Conservation (phyloP, 805 yeast species). For the Candida coquimbonensis region DNA sequence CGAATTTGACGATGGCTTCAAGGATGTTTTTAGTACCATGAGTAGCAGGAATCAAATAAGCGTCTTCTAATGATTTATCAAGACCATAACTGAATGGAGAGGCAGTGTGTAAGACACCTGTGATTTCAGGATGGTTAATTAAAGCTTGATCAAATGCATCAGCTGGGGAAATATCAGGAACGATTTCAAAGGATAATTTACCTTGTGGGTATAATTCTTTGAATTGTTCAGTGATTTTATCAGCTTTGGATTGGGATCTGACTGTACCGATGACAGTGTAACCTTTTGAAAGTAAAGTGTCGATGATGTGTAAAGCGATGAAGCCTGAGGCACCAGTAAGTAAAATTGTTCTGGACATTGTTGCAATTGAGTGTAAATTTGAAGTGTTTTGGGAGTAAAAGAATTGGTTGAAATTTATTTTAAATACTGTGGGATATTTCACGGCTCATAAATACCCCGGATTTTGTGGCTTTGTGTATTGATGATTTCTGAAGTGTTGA, state of each 20-base stretch:
- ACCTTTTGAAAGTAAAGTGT: conserved; percentile 28
- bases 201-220: conserved; percentile 21
- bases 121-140: conserved; percentile 38
- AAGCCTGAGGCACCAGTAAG: conserved; percentile 42
- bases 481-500: no score
- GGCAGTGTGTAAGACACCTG: conserved; percentile 51
- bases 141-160: conserved; percentile 39
- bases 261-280: conserved; percentile 37
- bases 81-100: conserved; percentile 43
- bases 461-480: no score
- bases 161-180: conserved; percentile 33
- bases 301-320: conserved; percentile 35
- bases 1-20: conserved; percentile 33
- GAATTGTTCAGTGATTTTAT: conserved; percentile 17
- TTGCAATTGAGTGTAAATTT: not conserved
- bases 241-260: conserved; percentile 30
- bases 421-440: no score
- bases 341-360: conserved; percentile 21
- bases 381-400: no score
- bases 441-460: no score
- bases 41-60: conserved; percentile 45
- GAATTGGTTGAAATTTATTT: no score
- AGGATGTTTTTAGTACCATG: conserved; percentile 44
- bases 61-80: conserved; percentile 33
- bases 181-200: conserved; percentile 34